Evolutionary conservation across 2,329 filamentous ascomycete genomes (phyloP).

Genomic region (Ophiocordyceps robertsii): DNA sequence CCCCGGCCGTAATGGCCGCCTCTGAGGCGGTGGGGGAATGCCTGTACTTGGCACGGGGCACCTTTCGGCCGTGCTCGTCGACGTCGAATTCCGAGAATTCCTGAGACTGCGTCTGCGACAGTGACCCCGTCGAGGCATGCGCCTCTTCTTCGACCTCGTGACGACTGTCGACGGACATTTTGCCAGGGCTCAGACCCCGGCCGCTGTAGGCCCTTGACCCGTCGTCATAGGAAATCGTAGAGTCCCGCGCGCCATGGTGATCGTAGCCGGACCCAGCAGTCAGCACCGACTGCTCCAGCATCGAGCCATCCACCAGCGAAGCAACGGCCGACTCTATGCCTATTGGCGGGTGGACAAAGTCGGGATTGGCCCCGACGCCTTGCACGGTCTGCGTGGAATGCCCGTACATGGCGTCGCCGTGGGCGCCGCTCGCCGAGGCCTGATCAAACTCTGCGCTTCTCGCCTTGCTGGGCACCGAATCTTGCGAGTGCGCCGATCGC

Average conservation of each 20-base stretch:
- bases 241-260: constrained; percentile 24
- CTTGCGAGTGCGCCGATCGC: constrained; percentile 19
- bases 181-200: constrained; percentile 25
- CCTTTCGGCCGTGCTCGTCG: constrained; percentile 43
- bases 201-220: constrained; percentile 13
- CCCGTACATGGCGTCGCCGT: constrained; percentile 42
- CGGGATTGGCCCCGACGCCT: constrained; percentile 57
- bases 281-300: constrained; percentile 53
- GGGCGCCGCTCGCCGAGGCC: constrained; percentile 39
- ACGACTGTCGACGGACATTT: constrained; percentile 26
- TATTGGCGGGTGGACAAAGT: constrained; percentile 57
- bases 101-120: constrained; percentile 25
- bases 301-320: constrained; percentile 68
- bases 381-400: constrained; percentile 55
- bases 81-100: constrained; percentile 43
- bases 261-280: constrained; percentile 43
- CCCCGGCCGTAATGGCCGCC: constrained; percentile 42
- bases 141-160: constrained; percentile 25
- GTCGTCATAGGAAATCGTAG: constrained; percentile 22
- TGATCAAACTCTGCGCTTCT: constrained; percentile 39
- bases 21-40: constrained; percentile 44
- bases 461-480: constrained; percentile 25
- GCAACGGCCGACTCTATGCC: constrained; percentile 84
- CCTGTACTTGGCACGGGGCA: constrained; percentile 28
- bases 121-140: constrained; percentile 23